Base-by-base conservation (phyloP, 345 rosid species). In the Sapria himalayana region DNA sequence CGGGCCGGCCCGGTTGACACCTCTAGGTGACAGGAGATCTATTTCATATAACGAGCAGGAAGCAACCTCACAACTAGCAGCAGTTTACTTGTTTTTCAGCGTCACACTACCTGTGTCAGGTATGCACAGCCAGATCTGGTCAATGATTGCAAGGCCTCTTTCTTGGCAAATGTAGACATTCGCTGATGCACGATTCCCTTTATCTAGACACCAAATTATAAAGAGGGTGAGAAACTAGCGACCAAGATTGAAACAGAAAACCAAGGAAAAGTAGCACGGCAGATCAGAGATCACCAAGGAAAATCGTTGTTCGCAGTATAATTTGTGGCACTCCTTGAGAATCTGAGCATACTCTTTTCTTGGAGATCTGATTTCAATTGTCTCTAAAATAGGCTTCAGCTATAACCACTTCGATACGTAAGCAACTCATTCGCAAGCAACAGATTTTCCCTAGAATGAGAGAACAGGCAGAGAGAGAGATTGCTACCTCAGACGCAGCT, bases 51-150 rank as follows among this genome's bases (percentile, higher is more conserved):
- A n/a, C n/a, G n/a, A n/a, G n/a, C n/a, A n/a, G n/a, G n/a, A n/a
- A n/a, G n/a, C n/a, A n/a, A n/a, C n/a, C n/a, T n/a, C n/a, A n/a
- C n/a, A n/a, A n/a, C n/a, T n/a, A n/a, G n/a, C n/a, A n/a, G n/a
- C n/a, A n/a, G n/a, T n/a, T n/a, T n/a, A n/a, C n/a, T n/a, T n/a
- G n/a, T n/a, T n/a, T n/a, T n/a, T n/a, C n/a, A n/a, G n/a, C n/a
- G n/a, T 15, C 15, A 44, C 37, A 41, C 7, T 69, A 85, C 97
- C 94, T 78, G 94, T 76, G 73, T 79, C 39, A 85, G 66, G 59
- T 82, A 86, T 48, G 94, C 89, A 66, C 97, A 86, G 42, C 97
- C 94, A 22, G 94, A 76, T 68, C 97, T 76, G 27, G 94, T 86
- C 69, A 86, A 69, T 32, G 94, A 74, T 38, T 94, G 85, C 66